A percentile compares a stretch with the other conserved stretches of the same genome.
phyloP scores from a whole-genome alignment of 2,329 filamentous ascomycete species.

The Penicillium sp. region DNA sequence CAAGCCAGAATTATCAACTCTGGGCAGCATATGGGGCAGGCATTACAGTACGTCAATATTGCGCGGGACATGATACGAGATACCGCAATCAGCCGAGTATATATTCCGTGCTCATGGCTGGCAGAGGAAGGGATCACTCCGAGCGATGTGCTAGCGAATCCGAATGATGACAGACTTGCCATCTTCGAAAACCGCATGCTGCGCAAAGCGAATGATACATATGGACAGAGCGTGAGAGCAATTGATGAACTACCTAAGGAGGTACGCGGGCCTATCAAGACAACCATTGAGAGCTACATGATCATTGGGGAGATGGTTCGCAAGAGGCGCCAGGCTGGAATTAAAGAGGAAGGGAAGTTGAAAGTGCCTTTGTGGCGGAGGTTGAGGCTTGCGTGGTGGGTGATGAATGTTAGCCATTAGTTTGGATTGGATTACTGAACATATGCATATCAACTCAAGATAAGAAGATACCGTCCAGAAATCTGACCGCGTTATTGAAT shows the following conservation, averaged over 20 bases:
- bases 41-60: constrained; percentile 76
- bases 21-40: constrained; percentile 60
- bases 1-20: constrained; percentile 34
- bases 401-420: not conserved
- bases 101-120: constrained; percentile 66
- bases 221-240: constrained; percentile 53
- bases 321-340: constrained; percentile 1
- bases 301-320: constrained; percentile 58
- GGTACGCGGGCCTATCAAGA: constrained; percentile 63
- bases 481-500: not conserved
- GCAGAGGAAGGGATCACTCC: constrained; percentile 51
- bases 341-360: constrained; percentile 60
- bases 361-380: constrained; percentile 9
- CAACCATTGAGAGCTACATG: constrained; percentile 74
- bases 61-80: constrained; percentile 70
- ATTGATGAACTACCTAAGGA: constrained; percentile 63
- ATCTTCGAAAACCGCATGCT: not conserved
- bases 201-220: constrained; percentile 30
- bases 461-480: not conserved
- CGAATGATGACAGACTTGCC: not conserved
- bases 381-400: constrained; percentile 8
- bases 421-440: not conserved
- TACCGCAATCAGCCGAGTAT: constrained; percentile 64
- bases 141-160: constrained; percentile 6
- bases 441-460: not conserved